These are phyloP conservation scores for Scutellaria minor DNA, from an alignment of 257 asterid species.

Conservation along the genomic window DNA sequence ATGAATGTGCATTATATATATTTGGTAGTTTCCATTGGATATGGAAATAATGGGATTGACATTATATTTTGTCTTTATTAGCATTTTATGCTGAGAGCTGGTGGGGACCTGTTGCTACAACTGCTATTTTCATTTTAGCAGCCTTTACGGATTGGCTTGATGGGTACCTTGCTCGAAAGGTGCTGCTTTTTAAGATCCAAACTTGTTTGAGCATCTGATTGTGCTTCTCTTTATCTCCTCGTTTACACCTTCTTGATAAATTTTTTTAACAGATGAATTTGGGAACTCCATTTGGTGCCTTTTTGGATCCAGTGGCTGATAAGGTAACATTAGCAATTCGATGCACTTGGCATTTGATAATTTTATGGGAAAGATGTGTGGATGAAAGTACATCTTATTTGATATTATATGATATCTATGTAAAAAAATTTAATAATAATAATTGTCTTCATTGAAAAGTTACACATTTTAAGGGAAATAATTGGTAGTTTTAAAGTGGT, in stretches of 20 bases:
- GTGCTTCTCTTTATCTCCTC: slow-evolving; percentile 16
- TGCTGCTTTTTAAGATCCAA: slow-evolving; percentile 33
- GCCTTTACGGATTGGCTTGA: slow-evolving; percentile 95
- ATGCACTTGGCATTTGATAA: neutral
- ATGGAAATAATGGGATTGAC: slow-evolving; percentile 27
- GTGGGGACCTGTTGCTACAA: slow-evolving; percentile 80
- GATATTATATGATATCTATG: neutral
- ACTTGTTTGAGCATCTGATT: slow-evolving; percentile 15
- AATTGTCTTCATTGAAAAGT: neutral
- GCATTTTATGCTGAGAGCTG: slow-evolving; percentile 77
- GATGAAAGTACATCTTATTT: neutral
- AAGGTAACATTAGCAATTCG: slow-evolving; percentile 52
- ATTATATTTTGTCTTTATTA: slow-evolving; percentile 36
- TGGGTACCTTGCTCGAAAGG: slow-evolving; percentile 92
- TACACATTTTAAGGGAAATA: neutral
- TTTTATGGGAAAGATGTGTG: neutral
- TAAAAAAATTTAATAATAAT: neutral
- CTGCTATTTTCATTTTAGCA: slow-evolving; percentile 74
- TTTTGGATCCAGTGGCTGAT: slow-evolving; percentile 95
- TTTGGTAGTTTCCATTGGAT: slow-evolving; percentile 18
- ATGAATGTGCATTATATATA: neutral
- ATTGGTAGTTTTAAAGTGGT: neutral
- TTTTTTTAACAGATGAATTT: slow-evolving; percentile 65
- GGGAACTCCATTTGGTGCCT: slow-evolving; percentile 90
- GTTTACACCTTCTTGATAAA: slow-evolving; percentile 17